A percentile compares a stretch with the other conserved stretches of the same genome.
Evolutionary conservation across 2,329 filamentous ascomycete species (phyloP).

Genomic region (Fonsecaea monophora): DNA sequence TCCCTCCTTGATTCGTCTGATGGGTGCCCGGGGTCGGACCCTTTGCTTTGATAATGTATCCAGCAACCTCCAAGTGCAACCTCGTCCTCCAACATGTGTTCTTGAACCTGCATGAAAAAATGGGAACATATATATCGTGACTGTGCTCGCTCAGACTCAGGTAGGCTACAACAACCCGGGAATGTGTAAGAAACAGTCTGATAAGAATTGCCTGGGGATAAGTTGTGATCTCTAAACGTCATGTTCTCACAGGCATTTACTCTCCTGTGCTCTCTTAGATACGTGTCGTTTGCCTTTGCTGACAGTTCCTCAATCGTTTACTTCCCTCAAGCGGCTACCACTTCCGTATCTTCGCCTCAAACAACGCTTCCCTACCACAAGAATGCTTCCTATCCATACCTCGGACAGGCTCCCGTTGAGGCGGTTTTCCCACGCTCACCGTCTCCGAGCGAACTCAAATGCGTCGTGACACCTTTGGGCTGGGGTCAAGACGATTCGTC

Average conservation of each 20-base stretch:
- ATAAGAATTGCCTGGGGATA: neutral
- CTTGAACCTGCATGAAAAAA: neutral
- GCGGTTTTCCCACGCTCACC: conserved; percentile 7
- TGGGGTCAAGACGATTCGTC: conserved; percentile 21
- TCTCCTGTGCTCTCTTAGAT: neutral
- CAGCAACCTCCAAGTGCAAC: neutral
- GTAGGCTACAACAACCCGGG: neutral
- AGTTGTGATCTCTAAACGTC: neutral
- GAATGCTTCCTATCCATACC: conserved; percentile 18
- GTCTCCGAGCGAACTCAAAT: conserved; percentile 1
- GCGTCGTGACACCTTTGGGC: conserved; percentile 14
- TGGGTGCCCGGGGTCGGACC: neutral
- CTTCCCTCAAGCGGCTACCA: conserved; percentile 14
- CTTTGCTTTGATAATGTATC: neutral
- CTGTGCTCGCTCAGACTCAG: neutral
- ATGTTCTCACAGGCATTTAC: neutral
- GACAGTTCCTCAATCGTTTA: neutral
- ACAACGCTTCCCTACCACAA: conserved; percentile 21
- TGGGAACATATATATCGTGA: neutral
- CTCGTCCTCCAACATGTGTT: neutral
- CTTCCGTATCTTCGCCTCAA: conserved; percentile 13
- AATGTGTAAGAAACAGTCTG: neutral
- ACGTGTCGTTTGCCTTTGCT: neutral
- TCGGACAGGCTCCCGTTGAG: conserved; percentile 7
- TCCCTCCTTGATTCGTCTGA: conserved; percentile 15